Evolutionary conservation across 495 filamentous ascomycete species (phyloP).

Genomic region (Aspergillus coremiiformis): DNA sequence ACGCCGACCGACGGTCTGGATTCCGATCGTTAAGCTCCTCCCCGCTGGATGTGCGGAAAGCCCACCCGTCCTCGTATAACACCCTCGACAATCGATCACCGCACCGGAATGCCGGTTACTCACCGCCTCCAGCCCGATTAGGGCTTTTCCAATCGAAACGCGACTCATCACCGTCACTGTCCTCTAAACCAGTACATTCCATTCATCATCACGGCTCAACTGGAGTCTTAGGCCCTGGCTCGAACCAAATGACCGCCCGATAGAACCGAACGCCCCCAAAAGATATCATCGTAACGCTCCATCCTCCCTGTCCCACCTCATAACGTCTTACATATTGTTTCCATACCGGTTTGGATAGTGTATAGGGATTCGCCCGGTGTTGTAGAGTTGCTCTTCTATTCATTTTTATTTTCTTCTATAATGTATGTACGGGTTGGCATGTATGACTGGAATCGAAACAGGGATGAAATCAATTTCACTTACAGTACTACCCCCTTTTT

Average conservation of each 20-base stretch:
- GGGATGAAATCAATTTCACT: conserved; percentile 8
- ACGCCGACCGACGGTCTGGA: conserved; percentile 31
- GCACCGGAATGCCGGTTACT: conserved; percentile 29
- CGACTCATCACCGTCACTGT: conserved; percentile 28
- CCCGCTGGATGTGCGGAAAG: conserved; percentile 40
- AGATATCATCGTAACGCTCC: not conserved
- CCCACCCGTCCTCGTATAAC: conserved; percentile 24
- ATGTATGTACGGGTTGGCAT: conserved; percentile 22
- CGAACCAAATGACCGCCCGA: conserved; percentile 33
- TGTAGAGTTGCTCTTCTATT: conserved; percentile 5
- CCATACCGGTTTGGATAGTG: conserved; percentile 6
- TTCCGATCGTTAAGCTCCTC: conserved; percentile 40
- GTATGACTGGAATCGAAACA: conserved; percentile 18
- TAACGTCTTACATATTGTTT: not conserved
- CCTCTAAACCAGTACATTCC: conserved; percentile 29
- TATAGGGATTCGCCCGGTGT: conserved; percentile 14
- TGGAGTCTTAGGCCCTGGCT: conserved; percentile 22
- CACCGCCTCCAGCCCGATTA: conserved; percentile 31
- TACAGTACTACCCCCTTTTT: conserved; percentile 5
- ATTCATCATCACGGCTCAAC: conserved; percentile 26
- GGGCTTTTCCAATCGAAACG: conserved; percentile 33
- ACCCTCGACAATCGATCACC: conserved; percentile 25
- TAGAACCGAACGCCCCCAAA: conserved; percentile 8
- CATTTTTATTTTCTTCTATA: not conserved
- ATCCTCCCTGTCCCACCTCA: not conserved